Conservation (phyloP, 371 early-diverging fungal genomes). For the Apophysomyces sp. region DNA sequence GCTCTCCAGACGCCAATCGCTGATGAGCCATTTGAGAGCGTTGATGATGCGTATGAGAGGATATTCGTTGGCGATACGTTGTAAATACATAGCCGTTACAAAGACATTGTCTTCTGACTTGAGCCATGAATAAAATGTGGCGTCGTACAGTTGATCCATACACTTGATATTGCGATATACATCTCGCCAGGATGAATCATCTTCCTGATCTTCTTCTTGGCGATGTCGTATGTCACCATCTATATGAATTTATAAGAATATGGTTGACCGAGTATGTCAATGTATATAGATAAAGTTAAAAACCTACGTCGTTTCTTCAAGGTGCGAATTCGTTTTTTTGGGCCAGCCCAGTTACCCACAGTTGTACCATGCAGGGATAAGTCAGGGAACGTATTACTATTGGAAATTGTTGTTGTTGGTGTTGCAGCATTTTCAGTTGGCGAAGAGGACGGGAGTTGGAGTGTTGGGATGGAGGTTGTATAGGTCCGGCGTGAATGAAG, state of each 20-base stretch:
- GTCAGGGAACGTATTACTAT: slow-evolving; percentile 1
- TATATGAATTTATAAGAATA: background rate
- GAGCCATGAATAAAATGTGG: slow-evolving; percentile 74
- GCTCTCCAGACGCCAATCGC: slow-evolving; percentile 70
- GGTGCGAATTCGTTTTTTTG: background rate
- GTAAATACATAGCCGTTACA: slow-evolving; percentile 67
- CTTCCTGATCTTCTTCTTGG: background rate
- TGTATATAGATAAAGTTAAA: too few relatives aligned
- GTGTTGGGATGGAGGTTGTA: background rate
- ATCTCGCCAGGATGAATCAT: slow-evolving; percentile 50
- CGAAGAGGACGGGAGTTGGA: background rate
- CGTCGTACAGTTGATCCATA: slow-evolving; percentile 76
- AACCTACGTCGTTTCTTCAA: background rate
- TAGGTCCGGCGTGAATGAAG: background rate
- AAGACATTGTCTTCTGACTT: slow-evolving; percentile 74
- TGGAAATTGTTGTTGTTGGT: background rate
- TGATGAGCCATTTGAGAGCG: slow-evolving; percentile 70
- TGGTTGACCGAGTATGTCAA: background rate
- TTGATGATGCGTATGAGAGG: slow-evolving; percentile 67
- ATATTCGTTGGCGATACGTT: slow-evolving; percentile 75
- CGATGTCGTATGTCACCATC: background rate
- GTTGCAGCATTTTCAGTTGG: background rate
- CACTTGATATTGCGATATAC: slow-evolving; percentile 68
- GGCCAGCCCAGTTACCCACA: background rate
- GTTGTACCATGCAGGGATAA: slow-evolving; percentile 4